These are phyloP conservation scores for Kodamaea lidongshanica DNA, from an alignment of 805 yeast genomes.

Conservation along the genomic window DNA sequence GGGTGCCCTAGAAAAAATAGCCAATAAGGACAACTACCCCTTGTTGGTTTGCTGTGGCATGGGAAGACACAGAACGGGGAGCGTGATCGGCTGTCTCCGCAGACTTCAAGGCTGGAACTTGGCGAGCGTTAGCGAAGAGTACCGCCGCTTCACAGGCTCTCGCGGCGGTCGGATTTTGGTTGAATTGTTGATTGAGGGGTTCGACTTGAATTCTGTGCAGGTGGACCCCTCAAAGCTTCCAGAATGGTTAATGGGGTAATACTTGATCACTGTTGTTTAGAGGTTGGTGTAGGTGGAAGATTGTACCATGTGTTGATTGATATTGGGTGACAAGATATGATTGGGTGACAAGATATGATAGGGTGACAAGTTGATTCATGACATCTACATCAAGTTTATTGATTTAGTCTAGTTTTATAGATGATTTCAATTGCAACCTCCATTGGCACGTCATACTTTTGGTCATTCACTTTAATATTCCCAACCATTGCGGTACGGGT, in stretches of 20 bases:
- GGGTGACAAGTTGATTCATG: too few relatives aligned
- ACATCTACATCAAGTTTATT: too few relatives aligned
- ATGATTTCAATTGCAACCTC: too few relatives aligned
- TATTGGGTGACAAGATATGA: too few relatives aligned
- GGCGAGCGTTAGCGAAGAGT: slow-evolving; percentile 87
- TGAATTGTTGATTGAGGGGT: slow-evolving; percentile 75
- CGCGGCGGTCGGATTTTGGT: slow-evolving; percentile 90
- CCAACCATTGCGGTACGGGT: too few relatives aligned
- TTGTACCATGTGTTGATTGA: too few relatives aligned
- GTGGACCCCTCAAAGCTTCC: slow-evolving; percentile 28
- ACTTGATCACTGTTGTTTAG: too few relatives aligned
- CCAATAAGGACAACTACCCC: slow-evolving; percentile 72
- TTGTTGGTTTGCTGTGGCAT: slow-evolving; percentile 91
- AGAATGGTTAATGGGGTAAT: slow-evolving; percentile 24
- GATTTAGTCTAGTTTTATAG: too few relatives aligned
- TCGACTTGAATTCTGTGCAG: slow-evolving; percentile 32
- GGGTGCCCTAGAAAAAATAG: slow-evolving; percentile 70
- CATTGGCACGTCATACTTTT: too few relatives aligned
- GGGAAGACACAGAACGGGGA: slow-evolving; percentile 98
- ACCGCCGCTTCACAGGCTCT: slow-evolving; percentile 87
- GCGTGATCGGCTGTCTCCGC: slow-evolving; percentile 89
- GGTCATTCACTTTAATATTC: too few relatives aligned
- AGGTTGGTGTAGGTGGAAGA: too few relatives aligned
- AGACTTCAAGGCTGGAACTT: slow-evolving; percentile 96
- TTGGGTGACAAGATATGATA: too few relatives aligned